phyloP scores from a whole-genome alignment of 2,329 filamentous ascomycete species.

The Amphichorda felina region DNA sequence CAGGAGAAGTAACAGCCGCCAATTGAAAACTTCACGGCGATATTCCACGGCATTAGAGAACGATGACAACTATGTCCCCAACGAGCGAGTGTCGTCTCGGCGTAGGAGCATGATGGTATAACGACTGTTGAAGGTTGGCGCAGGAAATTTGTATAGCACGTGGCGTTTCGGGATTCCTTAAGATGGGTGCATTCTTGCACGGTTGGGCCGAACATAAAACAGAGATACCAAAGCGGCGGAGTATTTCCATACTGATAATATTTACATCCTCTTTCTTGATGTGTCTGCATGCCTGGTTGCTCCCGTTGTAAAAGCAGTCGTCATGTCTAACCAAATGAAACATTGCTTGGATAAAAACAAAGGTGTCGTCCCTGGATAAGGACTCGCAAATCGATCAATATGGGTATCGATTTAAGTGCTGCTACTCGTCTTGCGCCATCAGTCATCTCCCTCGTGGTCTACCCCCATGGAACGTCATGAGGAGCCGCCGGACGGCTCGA shows the following conservation, averaged over 20 bases:
- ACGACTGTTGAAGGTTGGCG: constrained; percentile 8
- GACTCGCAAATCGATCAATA: too few species aligned
- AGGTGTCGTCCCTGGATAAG: too few species aligned
- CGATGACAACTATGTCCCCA: constrained; percentile 16
- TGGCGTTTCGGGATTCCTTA: not conserved
- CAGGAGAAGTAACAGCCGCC: constrained; percentile 14
- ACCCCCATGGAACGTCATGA: constrained; percentile 19
- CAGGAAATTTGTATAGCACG: not conserved
- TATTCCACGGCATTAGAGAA: constrained; percentile 24
- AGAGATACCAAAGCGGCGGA: constrained; percentile 7
- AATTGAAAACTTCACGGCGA: constrained; percentile 21
- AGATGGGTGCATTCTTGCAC: not conserved
- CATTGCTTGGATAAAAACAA: not conserved
- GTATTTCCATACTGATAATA: constrained; percentile 7
- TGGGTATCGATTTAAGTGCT: not conserved
- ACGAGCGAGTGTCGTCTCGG: constrained; percentile 24
- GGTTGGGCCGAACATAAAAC: constrained; percentile 2
- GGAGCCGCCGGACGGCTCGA: constrained; percentile 41
- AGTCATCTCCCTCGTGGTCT: not conserved
- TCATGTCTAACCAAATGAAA: not conserved
- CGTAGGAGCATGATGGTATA: constrained; percentile 50
- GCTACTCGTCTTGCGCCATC: not conserved
- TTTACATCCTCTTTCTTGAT: constrained; percentile 3
- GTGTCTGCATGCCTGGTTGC: not conserved
- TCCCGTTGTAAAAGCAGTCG: not conserved